Evolutionary conservation across 768 basidiomycete species (phyloP).

Genomic region (Cantharellus cinnabarinus): DNA sequence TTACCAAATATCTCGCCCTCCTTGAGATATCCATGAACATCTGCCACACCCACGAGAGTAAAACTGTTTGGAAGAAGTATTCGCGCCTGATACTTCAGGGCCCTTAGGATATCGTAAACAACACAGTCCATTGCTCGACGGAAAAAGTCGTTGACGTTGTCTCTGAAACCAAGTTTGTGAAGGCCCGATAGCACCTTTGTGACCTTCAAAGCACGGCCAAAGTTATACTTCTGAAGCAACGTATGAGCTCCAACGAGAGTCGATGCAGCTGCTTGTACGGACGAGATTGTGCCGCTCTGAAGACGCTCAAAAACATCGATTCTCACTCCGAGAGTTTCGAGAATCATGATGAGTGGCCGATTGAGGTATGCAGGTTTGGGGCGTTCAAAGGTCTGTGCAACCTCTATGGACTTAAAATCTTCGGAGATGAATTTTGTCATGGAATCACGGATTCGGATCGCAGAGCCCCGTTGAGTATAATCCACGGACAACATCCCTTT

Average conservation of each 20-base stretch:
- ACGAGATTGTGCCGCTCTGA: conserved; percentile 31
- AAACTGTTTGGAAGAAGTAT: conserved; percentile 44
- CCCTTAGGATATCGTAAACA: conserved; percentile 41
- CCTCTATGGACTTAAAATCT: conserved; percentile 30
- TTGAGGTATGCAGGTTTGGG: conserved; percentile 20
- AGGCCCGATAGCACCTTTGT: conserved; percentile 31
- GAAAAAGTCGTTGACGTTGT: conserved; percentile 22
- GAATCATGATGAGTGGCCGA: conserved; percentile 41
- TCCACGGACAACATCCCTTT: conserved; percentile 39
- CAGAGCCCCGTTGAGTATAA: conserved; percentile 23
- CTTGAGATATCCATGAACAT: conserved; percentile 33
- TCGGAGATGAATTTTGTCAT: conserved; percentile 50
- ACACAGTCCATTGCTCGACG: conserved; percentile 31
- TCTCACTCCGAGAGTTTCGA: conserved; percentile 34
- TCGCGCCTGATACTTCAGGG: conserved; percentile 42
- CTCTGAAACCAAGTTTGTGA: conserved; percentile 22
- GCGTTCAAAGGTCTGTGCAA: conserved; percentile 41
- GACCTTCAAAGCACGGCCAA: conserved; percentile 36
- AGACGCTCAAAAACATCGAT: conserved; percentile 31
- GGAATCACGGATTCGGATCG: conserved; percentile 32
- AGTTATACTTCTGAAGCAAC: conserved; percentile 34
- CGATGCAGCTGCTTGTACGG: conserved; percentile 24
- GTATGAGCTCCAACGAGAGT: conserved; percentile 27
- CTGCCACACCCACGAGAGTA: conserved; percentile 55
- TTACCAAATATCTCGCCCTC: conserved; percentile 39